Evolutionary conservation across 2,329 filamentous ascomycete genomes (phyloP).

Genomic region (Pseudonectria foliicola): DNA sequence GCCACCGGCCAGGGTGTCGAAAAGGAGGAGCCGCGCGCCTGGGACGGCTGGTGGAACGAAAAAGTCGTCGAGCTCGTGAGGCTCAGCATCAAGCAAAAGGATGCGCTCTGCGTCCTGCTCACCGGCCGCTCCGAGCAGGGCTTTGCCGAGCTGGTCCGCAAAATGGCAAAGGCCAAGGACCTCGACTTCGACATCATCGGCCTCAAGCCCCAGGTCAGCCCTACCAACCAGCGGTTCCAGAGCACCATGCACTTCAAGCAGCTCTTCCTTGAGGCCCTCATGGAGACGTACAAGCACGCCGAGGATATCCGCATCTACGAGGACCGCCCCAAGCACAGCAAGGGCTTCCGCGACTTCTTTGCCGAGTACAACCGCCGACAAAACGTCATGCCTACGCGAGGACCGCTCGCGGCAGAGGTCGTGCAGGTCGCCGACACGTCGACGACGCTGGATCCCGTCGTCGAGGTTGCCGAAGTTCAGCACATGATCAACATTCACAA

Average conservation of each 20-base stretch:
- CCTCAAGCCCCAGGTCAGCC: constrained; percentile 78
- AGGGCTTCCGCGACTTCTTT: constrained; percentile 81
- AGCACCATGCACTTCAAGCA: constrained; percentile 94
- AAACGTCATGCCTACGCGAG: constrained; percentile 44
- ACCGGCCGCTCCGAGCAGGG: constrained; percentile 75
- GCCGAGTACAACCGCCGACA: constrained; percentile 62
- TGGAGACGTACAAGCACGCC: constrained; percentile 78
- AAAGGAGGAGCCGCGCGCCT: constrained; percentile 73
- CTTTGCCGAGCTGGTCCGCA: constrained; percentile 73
- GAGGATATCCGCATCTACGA: constrained; percentile 76
- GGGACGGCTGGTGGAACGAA: constrained; percentile 97
- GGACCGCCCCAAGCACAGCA: constrained; percentile 60
- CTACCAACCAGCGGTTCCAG: constrained; percentile 67
- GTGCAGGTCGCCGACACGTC: constrained; percentile 76
- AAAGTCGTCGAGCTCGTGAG: constrained; percentile 73
- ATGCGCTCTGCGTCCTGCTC: constrained; percentile 76
- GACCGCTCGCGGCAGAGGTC: constrained; percentile 68
- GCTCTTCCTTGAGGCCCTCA: constrained; percentile 67
- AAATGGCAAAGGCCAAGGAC: constrained; percentile 69
- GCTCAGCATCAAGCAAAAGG: constrained; percentile 75
- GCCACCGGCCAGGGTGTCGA: constrained; percentile 79
- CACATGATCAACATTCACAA: constrained; percentile 89
- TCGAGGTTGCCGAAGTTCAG: constrained; percentile 78
- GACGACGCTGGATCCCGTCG: constrained; percentile 66
- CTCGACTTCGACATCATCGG: constrained; percentile 84